These are phyloP conservation scores for Brettanomyces custersianus DNA, from an alignment of 805 yeast genomes.

Conservation along the genomic window DNA sequence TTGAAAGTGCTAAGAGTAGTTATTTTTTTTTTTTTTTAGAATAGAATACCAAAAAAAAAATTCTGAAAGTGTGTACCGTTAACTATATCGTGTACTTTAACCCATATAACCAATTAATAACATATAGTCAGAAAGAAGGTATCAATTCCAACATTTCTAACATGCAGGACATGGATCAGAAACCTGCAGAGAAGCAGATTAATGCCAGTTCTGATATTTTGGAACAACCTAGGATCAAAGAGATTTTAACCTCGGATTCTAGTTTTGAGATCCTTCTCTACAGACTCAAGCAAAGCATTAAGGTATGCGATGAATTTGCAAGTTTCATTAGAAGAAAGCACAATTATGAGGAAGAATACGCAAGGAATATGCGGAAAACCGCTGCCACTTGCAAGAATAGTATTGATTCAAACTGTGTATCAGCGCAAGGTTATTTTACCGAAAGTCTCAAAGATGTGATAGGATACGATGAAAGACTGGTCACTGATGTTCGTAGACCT, in stretches of 20 bases:
- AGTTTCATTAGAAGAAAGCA: conserved; percentile 74
- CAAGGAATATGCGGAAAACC: conserved; percentile 63
- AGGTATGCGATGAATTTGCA: conserved; percentile 79
- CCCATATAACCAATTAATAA: too few relatives aligned
- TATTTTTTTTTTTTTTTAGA: too few relatives aligned
- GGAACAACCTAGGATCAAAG: conserved; percentile 40
- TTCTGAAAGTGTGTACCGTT: too few relatives aligned
- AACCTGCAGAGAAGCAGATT: not conserved
- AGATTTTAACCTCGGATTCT: conserved; percentile 57
- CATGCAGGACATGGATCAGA: too few relatives aligned
- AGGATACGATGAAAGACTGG: conserved; percentile 67
- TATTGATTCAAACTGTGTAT: conserved; percentile 31
- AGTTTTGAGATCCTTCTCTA: conserved; percentile 66
- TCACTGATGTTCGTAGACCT: conserved; percentile 57
- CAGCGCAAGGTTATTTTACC: conserved; percentile 41
- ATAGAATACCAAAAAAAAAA: too few relatives aligned
- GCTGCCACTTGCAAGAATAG: conserved; percentile 35
- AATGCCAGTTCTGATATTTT: conserved; percentile 23
- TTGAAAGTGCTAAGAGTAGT: too few relatives aligned
- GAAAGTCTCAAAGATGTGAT: conserved; percentile 59
- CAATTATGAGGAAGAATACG: conserved; percentile 68
- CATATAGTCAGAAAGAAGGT: too few relatives aligned
- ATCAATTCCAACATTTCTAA: too few relatives aligned
- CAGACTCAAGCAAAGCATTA: conserved; percentile 70
- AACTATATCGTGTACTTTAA: too few relatives aligned